Percentiles rank a stretch among this genome's conserved stretches.
phyloP scores from a whole-genome alignment of 768 basidiomycete species.

The Kwoniella sp. region DNA sequence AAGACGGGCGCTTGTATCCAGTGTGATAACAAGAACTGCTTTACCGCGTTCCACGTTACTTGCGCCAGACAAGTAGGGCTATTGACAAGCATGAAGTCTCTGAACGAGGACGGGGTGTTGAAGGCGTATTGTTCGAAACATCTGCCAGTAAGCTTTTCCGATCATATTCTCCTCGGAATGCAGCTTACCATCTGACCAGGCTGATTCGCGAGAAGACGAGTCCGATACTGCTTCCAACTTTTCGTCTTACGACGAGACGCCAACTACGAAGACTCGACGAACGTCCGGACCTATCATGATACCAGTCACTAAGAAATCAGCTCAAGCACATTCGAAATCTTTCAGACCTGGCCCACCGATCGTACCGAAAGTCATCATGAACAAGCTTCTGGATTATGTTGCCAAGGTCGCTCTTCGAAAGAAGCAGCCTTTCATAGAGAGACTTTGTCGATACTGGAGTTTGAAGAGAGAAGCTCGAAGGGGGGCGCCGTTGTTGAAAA shows the following conservation, averaged over 20 bases:
- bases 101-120: slow-evolving; percentile 57
- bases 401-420: slow-evolving; percentile 70
- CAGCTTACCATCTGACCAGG: slow-evolving; percentile 2
- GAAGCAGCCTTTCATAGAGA: slow-evolving; percentile 72
- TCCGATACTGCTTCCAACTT: slow-evolving; percentile 55
- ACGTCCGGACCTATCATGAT: slow-evolving; percentile 5
- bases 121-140: slow-evolving; percentile 88
- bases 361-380: slow-evolving; percentile 81
- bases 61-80: slow-evolving; percentile 87
- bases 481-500: slow-evolving; percentile 88
- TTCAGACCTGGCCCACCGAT: slow-evolving; percentile 92
- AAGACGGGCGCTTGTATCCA: slow-evolving; percentile 87
- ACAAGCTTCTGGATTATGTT: slow-evolving; percentile 75
- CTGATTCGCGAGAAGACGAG: slow-evolving; percentile 52
- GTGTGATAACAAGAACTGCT: slow-evolving; percentile 86
- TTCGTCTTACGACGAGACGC: slow-evolving; percentile 14
- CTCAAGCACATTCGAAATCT: slow-evolving; percentile 85
- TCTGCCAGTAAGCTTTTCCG: slow-evolving; percentile 77
- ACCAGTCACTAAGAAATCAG: slow-evolving; percentile 66
- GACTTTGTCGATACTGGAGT: slow-evolving; percentile 93
- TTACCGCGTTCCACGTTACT: slow-evolving; percentile 89
- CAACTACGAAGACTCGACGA: slow-evolving; percentile 8
- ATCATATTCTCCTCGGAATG: neutral
- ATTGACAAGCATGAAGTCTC: slow-evolving; percentile 59
- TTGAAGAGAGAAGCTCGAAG: slow-evolving; percentile 89